These are phyloP conservation scores for Peronosclerospora sorghi DNA, from an alignment of 352 stramenopile genomes.

Conservation along the genomic window DNA sequence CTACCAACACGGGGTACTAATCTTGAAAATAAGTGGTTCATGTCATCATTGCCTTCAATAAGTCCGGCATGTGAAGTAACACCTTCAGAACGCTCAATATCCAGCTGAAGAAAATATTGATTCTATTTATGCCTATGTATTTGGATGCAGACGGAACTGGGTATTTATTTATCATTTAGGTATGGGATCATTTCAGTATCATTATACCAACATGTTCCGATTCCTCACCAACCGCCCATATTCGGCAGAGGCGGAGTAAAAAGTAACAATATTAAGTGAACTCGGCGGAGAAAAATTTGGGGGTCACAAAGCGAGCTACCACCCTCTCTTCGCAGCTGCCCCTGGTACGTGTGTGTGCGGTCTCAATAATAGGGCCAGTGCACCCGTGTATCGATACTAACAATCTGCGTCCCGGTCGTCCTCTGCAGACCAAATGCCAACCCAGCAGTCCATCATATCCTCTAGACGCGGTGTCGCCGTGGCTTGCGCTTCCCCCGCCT, in stretches of 20 bases:
- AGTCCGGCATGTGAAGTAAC: too few species aligned
- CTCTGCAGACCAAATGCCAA: slow-evolving; percentile 11
- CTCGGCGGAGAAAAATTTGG: neutral
- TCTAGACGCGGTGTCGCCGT: slow-evolving; percentile 3
- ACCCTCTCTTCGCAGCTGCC: slow-evolving; percentile 21
- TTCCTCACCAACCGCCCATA: too few species aligned
- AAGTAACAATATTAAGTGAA: slow-evolving; percentile 15
- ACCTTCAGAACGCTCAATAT: too few species aligned
- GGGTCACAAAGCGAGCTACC: slow-evolving; percentile 11
- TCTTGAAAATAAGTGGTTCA: too few species aligned
- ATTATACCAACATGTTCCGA: too few species aligned
- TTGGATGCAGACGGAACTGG: too few species aligned
- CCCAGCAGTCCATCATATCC: slow-evolving; percentile 5
- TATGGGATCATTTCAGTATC: too few species aligned
- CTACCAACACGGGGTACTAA: too few species aligned
- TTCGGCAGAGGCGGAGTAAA: neutral
- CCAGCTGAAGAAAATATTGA: too few species aligned
- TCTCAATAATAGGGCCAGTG: neutral
- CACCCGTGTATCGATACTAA: slow-evolving; percentile 3
- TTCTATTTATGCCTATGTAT: too few species aligned
- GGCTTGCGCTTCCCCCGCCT: slow-evolving; percentile 1
- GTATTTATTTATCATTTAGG: too few species aligned
- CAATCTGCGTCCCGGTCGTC: slow-evolving; percentile 1
- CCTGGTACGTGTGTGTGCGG: slow-evolving; percentile 3
- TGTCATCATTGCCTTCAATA: too few species aligned